Percentiles rank a stretch among this genome's conserved stretches.
Evolutionary conservation across 1,284 basidiomycete species (phyloP).

Genomic region (Vanrija sp.): DNA sequence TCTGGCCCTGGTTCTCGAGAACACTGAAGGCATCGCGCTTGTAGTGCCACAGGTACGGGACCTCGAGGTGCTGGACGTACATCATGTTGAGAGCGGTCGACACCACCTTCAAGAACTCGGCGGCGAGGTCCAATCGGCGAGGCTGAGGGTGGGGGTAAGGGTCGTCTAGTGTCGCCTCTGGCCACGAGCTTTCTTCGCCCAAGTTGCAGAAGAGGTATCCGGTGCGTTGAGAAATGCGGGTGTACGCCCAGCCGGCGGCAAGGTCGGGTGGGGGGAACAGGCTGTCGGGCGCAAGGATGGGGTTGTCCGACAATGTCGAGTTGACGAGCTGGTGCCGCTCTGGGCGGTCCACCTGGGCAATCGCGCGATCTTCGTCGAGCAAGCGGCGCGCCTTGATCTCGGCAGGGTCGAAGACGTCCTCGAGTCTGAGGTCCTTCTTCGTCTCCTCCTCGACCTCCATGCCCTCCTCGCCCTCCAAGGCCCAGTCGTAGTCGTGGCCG

Average conservation of each 20-base stretch:
- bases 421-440: slow-evolving; percentile 71
- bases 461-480: slow-evolving; percentile 66
- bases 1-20: slow-evolving; percentile 38
- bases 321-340: slow-evolving; percentile 94
- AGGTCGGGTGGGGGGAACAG: slow-evolving; percentile 56
- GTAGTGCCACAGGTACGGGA: slow-evolving; percentile 92
- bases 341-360: slow-evolving; percentile 84
- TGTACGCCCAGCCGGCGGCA: slow-evolving; percentile 85
- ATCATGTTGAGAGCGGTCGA: slow-evolving; percentile 75
- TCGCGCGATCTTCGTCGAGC: slow-evolving; percentile 91
- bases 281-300: slow-evolving; percentile 60
- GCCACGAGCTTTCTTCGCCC: slow-evolving; percentile 26
- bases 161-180: slow-evolving; percentile 49
- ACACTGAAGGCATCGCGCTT: slow-evolving; percentile 63
- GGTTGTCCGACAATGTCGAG: slow-evolving; percentile 69
- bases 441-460: slow-evolving; percentile 62
- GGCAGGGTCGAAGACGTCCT: slow-evolving; percentile 96
- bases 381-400: slow-evolving; percentile 88
- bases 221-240: slow-evolving; percentile 74
- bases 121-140: slow-evolving; percentile 57
- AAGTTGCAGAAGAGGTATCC: slow-evolving; percentile 52
- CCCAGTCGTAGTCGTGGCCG: slow-evolving; percentile 95
- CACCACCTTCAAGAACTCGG: slow-evolving; percentile 73
- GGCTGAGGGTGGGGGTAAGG: slow-evolving; percentile 43
- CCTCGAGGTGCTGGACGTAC: slow-evolving; percentile 82